Conservation (phyloP, 257 asterid species). For the Salvia rosmarinus region DNA sequence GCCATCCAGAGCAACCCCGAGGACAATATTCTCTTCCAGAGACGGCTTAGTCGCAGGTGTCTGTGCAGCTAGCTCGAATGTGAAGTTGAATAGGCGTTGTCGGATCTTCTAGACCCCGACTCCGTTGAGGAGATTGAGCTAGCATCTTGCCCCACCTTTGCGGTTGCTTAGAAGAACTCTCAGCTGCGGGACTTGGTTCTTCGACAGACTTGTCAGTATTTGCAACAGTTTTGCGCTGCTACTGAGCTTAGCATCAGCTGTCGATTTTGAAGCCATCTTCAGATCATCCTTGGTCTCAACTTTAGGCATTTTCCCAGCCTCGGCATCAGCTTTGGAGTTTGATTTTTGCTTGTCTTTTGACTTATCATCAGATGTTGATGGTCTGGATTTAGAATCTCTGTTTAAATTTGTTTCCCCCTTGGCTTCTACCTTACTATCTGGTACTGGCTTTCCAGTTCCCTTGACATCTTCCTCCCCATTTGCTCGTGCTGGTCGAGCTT, state of each 20-base stretch:
- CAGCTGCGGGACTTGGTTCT: conserved; percentile 40
- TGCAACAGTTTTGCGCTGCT: conserved; percentile 42
- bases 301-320: conserved; percentile 46
- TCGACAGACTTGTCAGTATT: conserved; percentile 49
- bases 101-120: conserved; percentile 46
- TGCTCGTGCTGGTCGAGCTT: conserved; percentile 52
- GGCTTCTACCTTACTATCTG: conserved; percentile 52
- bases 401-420: conserved; percentile 46
- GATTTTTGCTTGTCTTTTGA: conserved; percentile 45
- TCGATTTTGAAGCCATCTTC: conserved; percentile 39
- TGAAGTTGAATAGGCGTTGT: conserved; percentile 35
- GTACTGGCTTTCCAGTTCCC: conserved; percentile 46
- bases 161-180: conserved; percentile 44
- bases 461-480: conserved; percentile 65
- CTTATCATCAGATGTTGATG: conserved; percentile 41
- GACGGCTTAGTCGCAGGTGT: conserved; percentile 56
- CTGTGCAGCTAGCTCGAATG: conserved; percentile 47
- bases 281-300: conserved; percentile 47
- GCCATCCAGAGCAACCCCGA: conserved; percentile 96
- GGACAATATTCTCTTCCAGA: conserved; percentile 88
- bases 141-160: conserved; percentile 46
- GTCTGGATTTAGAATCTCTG: conserved; percentile 53
- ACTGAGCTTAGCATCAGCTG: conserved; percentile 49
- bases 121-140: conserved; percentile 35
- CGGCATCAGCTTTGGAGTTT: conserved; percentile 50